phyloP scores from a whole-genome alignment of 805 yeast species.

The Zygosaccharomyces lentus region DNA sequence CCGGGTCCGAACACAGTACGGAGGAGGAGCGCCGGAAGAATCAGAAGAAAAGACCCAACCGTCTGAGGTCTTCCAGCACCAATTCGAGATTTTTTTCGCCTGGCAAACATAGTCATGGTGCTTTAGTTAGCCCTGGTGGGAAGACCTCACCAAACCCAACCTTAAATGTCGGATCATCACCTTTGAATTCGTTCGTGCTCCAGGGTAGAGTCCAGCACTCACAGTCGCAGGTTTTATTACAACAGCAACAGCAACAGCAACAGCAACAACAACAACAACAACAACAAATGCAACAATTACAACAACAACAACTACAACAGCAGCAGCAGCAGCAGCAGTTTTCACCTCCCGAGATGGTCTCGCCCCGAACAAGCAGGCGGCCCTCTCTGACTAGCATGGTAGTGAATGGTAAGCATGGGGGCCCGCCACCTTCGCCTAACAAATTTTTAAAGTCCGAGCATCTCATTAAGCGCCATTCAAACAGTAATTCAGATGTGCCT shows the following conservation, averaged over 20 bases:
- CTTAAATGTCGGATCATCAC: constrained; percentile 9
- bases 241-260: constrained; percentile 6
- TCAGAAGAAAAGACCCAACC: constrained; percentile 8
- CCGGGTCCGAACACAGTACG: not conserved
- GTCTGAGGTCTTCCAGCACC: constrained; percentile 14
- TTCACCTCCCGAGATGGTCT: constrained; percentile 14
- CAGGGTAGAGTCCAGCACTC: constrained; percentile 8
- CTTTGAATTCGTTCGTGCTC: constrained; percentile 12
- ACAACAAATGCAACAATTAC: not conserved
- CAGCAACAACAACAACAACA: not conserved
- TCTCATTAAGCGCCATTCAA: constrained; percentile 11
- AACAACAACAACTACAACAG: constrained; percentile 5
- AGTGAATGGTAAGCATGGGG: constrained; percentile 2
- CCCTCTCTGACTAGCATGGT: constrained; percentile 18
- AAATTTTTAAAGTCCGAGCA: constrained; percentile 10
- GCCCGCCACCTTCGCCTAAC: constrained; percentile 11
- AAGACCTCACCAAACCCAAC: constrained; percentile 13
- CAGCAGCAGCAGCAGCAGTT: constrained; percentile 8
- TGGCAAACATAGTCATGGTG: constrained; percentile 5
- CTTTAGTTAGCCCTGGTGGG: not conserved
- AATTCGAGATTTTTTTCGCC: constrained; percentile 10
- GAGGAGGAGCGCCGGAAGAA: constrained; percentile 8
- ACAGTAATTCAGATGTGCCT: constrained; percentile 12
- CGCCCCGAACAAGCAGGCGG: constrained; percentile 21
- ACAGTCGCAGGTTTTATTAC: constrained; percentile 1